phyloP scores from a whole-genome alignment of 352 stramenopile species.

The Phytopythium sindhum region DNA sequence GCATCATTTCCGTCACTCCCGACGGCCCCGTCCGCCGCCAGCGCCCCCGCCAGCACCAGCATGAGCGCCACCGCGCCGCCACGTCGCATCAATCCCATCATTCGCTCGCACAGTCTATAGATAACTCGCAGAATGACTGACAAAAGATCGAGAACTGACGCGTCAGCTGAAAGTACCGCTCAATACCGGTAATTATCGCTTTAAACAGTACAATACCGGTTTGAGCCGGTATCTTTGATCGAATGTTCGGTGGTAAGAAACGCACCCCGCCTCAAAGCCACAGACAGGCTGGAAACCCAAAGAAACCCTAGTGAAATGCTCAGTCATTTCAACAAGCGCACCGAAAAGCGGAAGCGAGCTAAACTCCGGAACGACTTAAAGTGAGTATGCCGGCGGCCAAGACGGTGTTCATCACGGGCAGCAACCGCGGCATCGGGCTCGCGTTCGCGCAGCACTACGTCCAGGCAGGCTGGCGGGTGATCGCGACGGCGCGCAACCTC shows the following conservation, averaged over 20 bases:
- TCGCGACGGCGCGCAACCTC: slow-evolving; percentile 39
- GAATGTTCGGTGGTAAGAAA: background rate
- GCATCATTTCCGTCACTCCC: background rate
- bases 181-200: background rate
- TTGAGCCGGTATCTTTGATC: background rate
- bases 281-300: no score
- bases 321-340: background rate
- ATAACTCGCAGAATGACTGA: no score
- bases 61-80: slow-evolving; percentile 12
- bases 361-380: background rate
- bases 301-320: no score
- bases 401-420: slow-evolving; percentile 48
- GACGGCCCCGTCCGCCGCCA: slow-evolving; percentile 3
- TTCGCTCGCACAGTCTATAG: no score
- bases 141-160: slow-evolving; percentile 2
- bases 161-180: background rate
- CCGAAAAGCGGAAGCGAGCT: background rate
- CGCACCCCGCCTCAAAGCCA: background rate
- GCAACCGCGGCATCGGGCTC: slow-evolving; percentile 48
- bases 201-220: background rate
- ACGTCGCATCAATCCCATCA: slow-evolving; percentile 10
- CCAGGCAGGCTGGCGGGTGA: slow-evolving; percentile 42
- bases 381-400: slow-evolving; percentile 14
- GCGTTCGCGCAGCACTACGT: slow-evolving; percentile 39
- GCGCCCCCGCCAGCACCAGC: slow-evolving; percentile 4